Base-by-base conservation (phyloP, 148 eudicot genomes). In the Camellia japonica region DNA sequence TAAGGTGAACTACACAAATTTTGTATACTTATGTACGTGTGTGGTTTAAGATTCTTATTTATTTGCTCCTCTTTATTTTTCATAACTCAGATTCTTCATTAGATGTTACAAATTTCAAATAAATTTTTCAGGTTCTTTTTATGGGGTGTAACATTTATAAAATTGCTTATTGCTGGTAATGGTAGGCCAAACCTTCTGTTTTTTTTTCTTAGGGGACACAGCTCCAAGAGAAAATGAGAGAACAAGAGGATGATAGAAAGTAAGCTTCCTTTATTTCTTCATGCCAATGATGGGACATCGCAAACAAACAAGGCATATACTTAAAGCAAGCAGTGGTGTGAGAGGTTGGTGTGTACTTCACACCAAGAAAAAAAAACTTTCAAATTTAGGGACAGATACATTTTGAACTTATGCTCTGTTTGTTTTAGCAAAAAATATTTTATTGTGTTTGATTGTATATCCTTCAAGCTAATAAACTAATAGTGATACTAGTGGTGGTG, bases 291-390 rank as follows among this genome's bases (percentile, higher is more conserved):
- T 68, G 20, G 52, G 19, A 15, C 44, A 15, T 3, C 47, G 16
- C 51, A 68, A 68, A 68, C 16, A 1, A 43, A 68, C 1, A 43
- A 43, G 52, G 72, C 72, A 68, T 68, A 16, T 42, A 14, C 19
- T 68, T 44, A 18, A 69, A 56, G 60, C 60, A 46, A 46, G 10
- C 11, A 7, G 9, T 14, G 20, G 4, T 69, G 52, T 18, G 9
- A 69, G 54, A 69, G 73, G 73, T 69, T 69, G 73, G 66, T 18
- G 23, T 18, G n/a, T 69, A 69, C 73, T 69, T 69, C 54, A 11
- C 49, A 47, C 38, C 38, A 30, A 30, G 38, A 30, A 69, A 69
- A 69, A 67, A 14, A 56, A 56, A 56, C 60, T 1, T 3, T 56
- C 3, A 3, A 10, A 10, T 56, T 56, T 56, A 30, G 38, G 38